A percentile compares a stretch with the other conserved stretches of the same genome.
These are phyloP conservation scores for Lodderomyces orthopsilosis DNA, from an alignment of 1,139 yeast genomes.

Conservation along the genomic window DNA sequence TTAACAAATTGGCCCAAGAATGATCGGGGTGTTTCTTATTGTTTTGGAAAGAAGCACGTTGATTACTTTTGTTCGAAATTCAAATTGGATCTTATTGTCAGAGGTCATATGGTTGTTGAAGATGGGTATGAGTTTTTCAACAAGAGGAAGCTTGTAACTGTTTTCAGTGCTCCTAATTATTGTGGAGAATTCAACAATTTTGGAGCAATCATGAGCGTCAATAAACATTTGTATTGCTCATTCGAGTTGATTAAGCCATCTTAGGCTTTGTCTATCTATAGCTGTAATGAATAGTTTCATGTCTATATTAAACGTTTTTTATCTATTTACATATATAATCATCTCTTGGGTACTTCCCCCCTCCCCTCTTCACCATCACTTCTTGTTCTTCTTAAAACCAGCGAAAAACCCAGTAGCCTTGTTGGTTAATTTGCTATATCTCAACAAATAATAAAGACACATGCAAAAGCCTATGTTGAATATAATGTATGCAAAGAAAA, in stretches of 20 bases:
- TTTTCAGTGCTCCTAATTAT: slow-evolving; percentile 85
- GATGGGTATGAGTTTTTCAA: slow-evolving; percentile 89
- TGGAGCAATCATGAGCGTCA: slow-evolving; percentile 90
- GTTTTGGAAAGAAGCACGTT: slow-evolving; percentile 74
- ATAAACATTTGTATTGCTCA: slow-evolving; percentile 71
- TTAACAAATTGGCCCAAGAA: slow-evolving; percentile 69
- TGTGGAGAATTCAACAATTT: slow-evolving; percentile 90
- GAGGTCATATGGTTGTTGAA: slow-evolving; percentile 94
- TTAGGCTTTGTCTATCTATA: background rate
- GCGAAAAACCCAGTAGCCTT: slow-evolving; percentile 5
- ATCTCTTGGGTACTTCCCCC: background rate
- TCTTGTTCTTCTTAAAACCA: slow-evolving; percentile 10
- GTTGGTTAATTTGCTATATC: slow-evolving; percentile 16
- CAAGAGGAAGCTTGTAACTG: slow-evolving; percentile 72
- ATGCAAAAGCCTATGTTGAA: slow-evolving; percentile 44
- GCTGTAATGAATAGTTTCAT: background rate
- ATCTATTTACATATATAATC: background rate
- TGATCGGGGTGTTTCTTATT: slow-evolving; percentile 84
- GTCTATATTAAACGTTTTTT: background rate
- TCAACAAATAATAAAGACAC: slow-evolving; percentile 20
- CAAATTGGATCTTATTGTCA: slow-evolving; percentile 73
- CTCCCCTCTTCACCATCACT: slow-evolving; percentile 1
- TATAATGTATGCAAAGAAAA: slow-evolving; percentile 51
- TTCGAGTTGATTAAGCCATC: slow-evolving; percentile 79
- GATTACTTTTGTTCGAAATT: slow-evolving; percentile 66